phyloP scores from a whole-genome alignment of 768 basidiomycete genomes.

The Kwoniella mangroviensis region DNA sequence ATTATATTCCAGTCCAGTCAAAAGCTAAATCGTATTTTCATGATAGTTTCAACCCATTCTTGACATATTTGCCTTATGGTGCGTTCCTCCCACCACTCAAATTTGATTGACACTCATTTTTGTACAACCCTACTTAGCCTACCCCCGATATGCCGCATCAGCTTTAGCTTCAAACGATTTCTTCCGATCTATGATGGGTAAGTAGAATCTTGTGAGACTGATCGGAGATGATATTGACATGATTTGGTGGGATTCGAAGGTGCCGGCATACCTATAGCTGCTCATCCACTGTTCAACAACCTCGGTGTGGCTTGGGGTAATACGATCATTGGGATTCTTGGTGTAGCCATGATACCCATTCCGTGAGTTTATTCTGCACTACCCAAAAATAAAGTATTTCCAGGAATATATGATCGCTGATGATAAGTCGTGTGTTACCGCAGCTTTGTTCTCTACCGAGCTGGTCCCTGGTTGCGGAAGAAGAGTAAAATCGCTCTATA shows the following conservation, averaged over 20 bases:
- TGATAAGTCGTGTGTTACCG: neutral
- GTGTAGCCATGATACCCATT: constrained; percentile 47
- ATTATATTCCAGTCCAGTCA: neutral
- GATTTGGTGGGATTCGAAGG: constrained; percentile 13
- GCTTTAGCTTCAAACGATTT: constrained; percentile 58
- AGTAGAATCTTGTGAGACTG: neutral
- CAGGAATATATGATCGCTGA: neutral
- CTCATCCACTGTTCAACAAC: constrained; percentile 37
- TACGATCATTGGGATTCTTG: constrained; percentile 45
- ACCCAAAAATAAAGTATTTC: neutral
- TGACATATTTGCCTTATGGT: constrained; percentile 42
- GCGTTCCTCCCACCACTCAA: constrained; percentile 21
- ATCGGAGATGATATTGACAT: too few species aligned
- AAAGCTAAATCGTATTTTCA: neutral
- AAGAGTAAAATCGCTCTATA: constrained; percentile 11
- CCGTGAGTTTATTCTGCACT: constrained; percentile 25
- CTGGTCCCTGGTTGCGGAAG: constrained; percentile 17
- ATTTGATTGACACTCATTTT: neutral
- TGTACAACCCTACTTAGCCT: constrained; percentile 40
- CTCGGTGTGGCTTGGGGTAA: constrained; percentile 49
- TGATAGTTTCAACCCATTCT: constrained; percentile 36
- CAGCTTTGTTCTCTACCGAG: constrained; percentile 12
- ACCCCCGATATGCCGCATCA: constrained; percentile 55
- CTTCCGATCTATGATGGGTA: constrained; percentile 48
- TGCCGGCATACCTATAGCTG: constrained; percentile 43